These are phyloP conservation scores for Pseudogymnoascus sp. DNA, from an alignment of 2,329 filamentous ascomycete genomes.

Conservation along the genomic window DNA sequence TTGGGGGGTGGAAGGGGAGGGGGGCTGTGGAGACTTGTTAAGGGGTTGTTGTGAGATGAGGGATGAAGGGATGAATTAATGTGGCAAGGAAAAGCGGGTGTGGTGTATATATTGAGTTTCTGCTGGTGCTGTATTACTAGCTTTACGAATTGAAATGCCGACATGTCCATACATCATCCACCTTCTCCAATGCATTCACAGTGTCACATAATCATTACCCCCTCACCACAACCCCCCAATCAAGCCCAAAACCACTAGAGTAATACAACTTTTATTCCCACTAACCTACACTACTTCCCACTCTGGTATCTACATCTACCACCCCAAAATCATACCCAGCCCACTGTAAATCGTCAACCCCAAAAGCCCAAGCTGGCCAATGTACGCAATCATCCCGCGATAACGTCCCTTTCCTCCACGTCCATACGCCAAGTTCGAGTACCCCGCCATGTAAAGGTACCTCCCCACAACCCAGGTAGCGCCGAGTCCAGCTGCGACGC, in stretches of 20 bases:
- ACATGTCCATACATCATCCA: not conserved
- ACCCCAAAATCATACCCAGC: slow-evolving; percentile 22
- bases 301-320: slow-evolving; percentile 17
- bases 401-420: slow-evolving; percentile 20
- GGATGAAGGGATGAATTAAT: not conserved
- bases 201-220: not conserved
- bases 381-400: slow-evolving; percentile 23
- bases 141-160: slow-evolving; percentile 6
- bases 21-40: slow-evolving; percentile 49
- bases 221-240: not conserved
- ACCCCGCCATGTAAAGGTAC: slow-evolving; percentile 50
- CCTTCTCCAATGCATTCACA: not conserved
- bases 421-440: slow-evolving; percentile 28
- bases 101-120: slow-evolving; percentile 3
- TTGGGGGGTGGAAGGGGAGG: slow-evolving; percentile 41
- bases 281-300: not conserved
- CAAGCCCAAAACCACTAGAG: not conserved
- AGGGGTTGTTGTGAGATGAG: not conserved
- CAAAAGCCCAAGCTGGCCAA: slow-evolving; percentile 25
- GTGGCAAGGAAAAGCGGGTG: not conserved
- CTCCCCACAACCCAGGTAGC: slow-evolving; percentile 48
- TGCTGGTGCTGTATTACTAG: slow-evolving; percentile 7
- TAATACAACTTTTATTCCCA: not conserved
- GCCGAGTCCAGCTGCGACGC: slow-evolving; percentile 44
- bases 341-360: slow-evolving; percentile 24